These are phyloP conservation scores for Tothia fuscella DNA, from an alignment of 2,329 filamentous ascomycete species.

Conservation along the genomic window DNA sequence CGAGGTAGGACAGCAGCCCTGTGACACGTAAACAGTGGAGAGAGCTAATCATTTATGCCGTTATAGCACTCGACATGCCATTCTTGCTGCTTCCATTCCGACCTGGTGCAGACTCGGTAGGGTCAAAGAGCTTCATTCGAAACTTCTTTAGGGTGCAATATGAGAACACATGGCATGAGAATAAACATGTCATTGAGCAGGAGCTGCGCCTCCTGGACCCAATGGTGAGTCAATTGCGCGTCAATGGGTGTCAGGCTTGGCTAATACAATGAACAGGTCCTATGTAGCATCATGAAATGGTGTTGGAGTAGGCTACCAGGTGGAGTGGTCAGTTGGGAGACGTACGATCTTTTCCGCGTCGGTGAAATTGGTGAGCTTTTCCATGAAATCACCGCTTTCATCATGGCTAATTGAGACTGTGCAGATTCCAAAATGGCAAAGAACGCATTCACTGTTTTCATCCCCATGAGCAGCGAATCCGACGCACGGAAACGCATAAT, in stretches of 20 bases:
- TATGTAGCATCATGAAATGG: constrained; percentile 94
- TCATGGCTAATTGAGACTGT: constrained; percentile 9
- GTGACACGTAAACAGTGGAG: too few relatives aligned
- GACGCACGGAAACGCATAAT: constrained; percentile 78
- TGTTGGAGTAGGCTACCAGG: constrained; percentile 89
- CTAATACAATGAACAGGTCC: constrained; percentile 46
- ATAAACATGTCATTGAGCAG: constrained; percentile 46
- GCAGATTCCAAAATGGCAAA: constrained; percentile 82
- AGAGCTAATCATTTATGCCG: not conserved
- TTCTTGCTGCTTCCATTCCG: constrained; percentile 92
- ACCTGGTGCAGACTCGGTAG: constrained; percentile 82
- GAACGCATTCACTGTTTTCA: constrained; percentile 92
- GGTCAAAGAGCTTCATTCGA: constrained; percentile 81
- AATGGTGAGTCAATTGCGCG: constrained; percentile 51
- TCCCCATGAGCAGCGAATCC: constrained; percentile 84
- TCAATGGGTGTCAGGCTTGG: constrained; percentile 9
- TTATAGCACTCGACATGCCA: constrained; percentile 69
- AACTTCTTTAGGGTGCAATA: constrained; percentile 72
- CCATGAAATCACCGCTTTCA: constrained; percentile 8
- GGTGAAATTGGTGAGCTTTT: constrained; percentile 67
- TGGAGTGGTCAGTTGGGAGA: constrained; percentile 92
- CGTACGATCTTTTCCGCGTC: constrained; percentile 89
- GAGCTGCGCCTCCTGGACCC: constrained; percentile 89
- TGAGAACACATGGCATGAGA: constrained; percentile 31
- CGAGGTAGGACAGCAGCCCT: constrained; percentile 52